Evolutionary conservation across 331 rosid genomes (phyloP), one percentile per base, ranked within the genome.

Genomic region (Rosa hybrid): DNA sequence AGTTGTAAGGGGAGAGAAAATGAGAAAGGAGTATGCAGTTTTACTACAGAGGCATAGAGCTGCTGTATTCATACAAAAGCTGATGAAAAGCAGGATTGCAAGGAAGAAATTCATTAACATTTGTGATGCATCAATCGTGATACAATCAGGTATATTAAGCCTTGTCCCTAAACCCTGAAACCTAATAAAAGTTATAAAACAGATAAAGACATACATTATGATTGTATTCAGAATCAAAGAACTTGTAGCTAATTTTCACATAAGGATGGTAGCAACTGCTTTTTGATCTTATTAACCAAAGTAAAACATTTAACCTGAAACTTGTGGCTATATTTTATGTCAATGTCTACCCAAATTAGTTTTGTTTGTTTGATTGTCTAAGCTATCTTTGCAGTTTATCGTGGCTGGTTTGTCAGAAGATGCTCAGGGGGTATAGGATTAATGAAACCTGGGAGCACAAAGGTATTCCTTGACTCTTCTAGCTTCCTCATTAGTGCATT

Each of bases 401-500:
- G 98, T 81, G 98, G 99, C 70, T 96, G 92, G 97, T 63, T 92
- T 84, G 97, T 93, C 84, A 85, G 98, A 83, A 86, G 89, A 88
- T 93, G 89, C 91, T 96, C 98, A 48, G 94, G 94, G 73, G 90
- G 91, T 81, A 83, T 96, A 78, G 94, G 97, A 73, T 83, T 88
- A 46, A 54, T 84, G 86, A 89, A 86, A 80, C 77, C 89, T 6
- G 85, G 83, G 48, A 90, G 88, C 83, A 46, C 57, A 57, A 86
- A 89, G 98, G 99, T 96, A 90, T 49, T 16, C 72, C 57, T 71
- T 13, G 7, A 71, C 72, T 53, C 49, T 39, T 56, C 53, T 77
- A 23, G 45, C 20, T 63, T 57, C 71, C 16, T 63, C 41, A 23
- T 65, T 16, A 65, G 65, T 77, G 72, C 49, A 38, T 41, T 77